phyloP scores from a whole-genome alignment of 768 basidiomycete species.

The Royoungia palumana region DNA sequence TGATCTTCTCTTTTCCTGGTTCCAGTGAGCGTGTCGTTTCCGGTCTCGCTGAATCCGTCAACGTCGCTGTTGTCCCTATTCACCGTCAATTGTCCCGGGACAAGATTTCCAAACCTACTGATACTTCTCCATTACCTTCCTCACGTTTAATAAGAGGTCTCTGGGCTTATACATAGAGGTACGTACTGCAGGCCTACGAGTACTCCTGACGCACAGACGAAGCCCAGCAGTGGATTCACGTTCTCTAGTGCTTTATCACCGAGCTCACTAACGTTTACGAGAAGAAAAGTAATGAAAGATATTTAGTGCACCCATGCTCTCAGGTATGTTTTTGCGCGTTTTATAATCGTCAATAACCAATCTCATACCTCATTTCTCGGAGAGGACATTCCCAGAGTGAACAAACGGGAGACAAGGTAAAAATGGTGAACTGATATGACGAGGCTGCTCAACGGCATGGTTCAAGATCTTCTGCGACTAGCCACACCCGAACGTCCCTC shows the following conservation, averaged over 20 bases:
- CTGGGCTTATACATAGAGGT: constrained; percentile 92
- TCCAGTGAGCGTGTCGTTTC: constrained; percentile 37
- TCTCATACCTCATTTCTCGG: constrained; percentile 72
- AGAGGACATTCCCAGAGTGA: too few species aligned
- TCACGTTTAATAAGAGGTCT: constrained; percentile 54
- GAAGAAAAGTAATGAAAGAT: constrained; percentile 98
- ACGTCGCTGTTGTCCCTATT: constrained; percentile 79
- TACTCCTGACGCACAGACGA: constrained; percentile 98
- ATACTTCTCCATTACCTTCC: constrained; percentile 57
- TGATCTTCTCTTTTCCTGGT: constrained; percentile 25
- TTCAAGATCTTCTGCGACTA: too few species aligned
- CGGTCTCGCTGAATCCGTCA: constrained; percentile 46
- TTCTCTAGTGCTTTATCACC: constrained; percentile 83
- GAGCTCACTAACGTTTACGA: constrained; percentile 97
- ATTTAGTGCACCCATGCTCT: constrained; percentile 98
- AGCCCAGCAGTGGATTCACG: constrained; percentile 92
- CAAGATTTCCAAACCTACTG: constrained; percentile 53
- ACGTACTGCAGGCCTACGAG: constrained; percentile 94
- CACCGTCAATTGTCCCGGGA: constrained; percentile 67
- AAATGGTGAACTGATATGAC: too few species aligned
- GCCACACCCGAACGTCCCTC: too few species aligned
- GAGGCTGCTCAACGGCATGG: too few species aligned
- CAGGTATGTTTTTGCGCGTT: constrained; percentile 45
- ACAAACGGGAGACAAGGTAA: too few species aligned
- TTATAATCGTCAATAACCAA: constrained; percentile 5